These are phyloP conservation scores for Cucurbita argyrosperma DNA, from an alignment of 306 rosid species.

Conservation along the genomic window DNA sequence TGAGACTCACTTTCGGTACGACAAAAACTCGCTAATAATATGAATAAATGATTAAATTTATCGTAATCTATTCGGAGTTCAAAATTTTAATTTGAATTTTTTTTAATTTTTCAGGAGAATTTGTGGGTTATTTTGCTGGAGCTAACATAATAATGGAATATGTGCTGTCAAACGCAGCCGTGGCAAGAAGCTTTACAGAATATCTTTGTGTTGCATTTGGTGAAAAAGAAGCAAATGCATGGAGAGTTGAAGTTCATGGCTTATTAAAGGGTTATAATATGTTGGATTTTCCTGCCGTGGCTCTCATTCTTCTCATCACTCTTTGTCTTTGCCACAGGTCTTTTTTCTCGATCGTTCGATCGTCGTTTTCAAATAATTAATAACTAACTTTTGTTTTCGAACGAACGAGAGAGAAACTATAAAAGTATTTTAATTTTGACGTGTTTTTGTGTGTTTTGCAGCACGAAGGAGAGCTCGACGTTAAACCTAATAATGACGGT, in stretches of 20 bases:
- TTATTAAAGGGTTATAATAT: conserved; percentile 42
- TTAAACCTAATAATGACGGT: conserved; percentile 77
- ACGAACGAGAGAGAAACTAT: too few species aligned
- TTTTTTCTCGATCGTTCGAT: not conserved
- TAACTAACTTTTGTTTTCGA: too few species aligned
- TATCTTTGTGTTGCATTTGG: conserved; percentile 55
- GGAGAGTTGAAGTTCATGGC: conserved; percentile 77
- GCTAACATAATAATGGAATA: conserved; percentile 87
- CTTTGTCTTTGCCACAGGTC: conserved; percentile 81
- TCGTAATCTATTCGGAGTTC: too few species aligned
- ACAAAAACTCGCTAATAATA: not conserved
- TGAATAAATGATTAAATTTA: too few species aligned
- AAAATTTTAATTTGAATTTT: too few species aligned
- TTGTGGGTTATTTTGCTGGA: conserved; percentile 86
- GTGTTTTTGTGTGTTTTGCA: conserved; percentile 14
- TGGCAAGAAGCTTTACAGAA: conserved; percentile 78
- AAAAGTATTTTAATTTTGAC: too few species aligned
- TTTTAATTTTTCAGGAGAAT: conserved; percentile 45
- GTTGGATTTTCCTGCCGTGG: conserved; percentile 93
- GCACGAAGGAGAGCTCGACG: conserved; percentile 86
- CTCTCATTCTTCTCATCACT: conserved; percentile 72
- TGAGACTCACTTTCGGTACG: conserved; percentile 77
- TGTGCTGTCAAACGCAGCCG: conserved; percentile 87
- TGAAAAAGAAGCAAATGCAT: conserved; percentile 31
- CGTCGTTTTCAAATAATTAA: too few species aligned